phyloP scores from a whole-genome alignment of 2,329 filamentous ascomycete species.

The Dendrostoma leiphaemia region DNA sequence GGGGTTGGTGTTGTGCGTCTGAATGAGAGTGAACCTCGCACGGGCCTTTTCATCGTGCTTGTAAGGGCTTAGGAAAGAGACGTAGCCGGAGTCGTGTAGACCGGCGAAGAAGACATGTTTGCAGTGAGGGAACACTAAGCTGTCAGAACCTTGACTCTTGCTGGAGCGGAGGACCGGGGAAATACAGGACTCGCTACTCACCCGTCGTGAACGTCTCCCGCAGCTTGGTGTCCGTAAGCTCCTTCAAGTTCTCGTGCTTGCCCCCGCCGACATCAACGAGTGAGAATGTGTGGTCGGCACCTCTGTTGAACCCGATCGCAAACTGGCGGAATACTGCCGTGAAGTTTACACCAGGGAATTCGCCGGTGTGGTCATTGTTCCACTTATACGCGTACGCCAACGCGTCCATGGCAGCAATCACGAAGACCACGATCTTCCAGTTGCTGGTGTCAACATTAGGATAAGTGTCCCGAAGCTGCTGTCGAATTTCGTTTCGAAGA shows the following conservation, averaged over 20 bases:
- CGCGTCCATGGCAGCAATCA: background rate
- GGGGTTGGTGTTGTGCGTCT: background rate
- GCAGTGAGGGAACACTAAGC: background rate
- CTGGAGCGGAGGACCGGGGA: background rate
- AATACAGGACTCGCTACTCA: background rate
- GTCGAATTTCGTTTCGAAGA: background rate
- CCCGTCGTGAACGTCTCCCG: background rate
- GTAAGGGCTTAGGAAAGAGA: background rate
- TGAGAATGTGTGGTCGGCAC: background rate
- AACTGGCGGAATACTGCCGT: background rate
- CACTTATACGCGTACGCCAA: background rate
- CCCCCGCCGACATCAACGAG: background rate
- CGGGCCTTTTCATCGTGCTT: background rate
- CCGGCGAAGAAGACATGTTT: constrained; percentile 5
- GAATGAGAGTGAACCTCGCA: background rate
- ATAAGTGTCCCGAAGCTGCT: background rate
- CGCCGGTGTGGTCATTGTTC: background rate
- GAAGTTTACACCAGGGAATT: background rate
- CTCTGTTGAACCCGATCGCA: background rate
- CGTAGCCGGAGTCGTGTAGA: constrained; percentile 2
- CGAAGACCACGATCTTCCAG: background rate
- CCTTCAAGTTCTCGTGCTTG: background rate
- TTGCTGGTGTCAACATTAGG: background rate
- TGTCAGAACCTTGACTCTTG: background rate
- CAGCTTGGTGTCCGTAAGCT: background rate